Conservation (phyloP, 163 green algal species). For the Prototheca wickerhamii region DNA sequence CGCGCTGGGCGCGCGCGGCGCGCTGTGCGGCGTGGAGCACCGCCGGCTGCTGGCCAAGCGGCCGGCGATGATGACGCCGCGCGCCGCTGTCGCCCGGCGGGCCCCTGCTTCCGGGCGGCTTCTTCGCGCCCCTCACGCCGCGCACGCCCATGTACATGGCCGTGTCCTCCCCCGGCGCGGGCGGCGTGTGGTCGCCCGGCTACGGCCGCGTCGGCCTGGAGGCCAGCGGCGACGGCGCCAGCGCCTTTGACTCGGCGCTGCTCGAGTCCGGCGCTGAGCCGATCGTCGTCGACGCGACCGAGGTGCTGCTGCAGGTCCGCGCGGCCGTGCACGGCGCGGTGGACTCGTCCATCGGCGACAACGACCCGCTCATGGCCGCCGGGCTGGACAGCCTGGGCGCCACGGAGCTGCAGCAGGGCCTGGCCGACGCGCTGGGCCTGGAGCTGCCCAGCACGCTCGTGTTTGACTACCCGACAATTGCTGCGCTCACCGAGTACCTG, state of each 20-base stretch:
- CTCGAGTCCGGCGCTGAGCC: not conserved
- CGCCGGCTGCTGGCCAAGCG: conserved; percentile 17
- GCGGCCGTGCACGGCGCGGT: not conserved
- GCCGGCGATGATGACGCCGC: conserved; percentile 16
- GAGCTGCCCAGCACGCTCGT: conserved; percentile 68
- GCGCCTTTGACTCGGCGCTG: not conserved
- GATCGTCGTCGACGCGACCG: not conserved
- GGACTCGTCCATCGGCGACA: conserved; percentile 1
- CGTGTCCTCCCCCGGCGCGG: not conserved
- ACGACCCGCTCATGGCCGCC: conserved; percentile 64
- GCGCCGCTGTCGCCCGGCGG: no score
- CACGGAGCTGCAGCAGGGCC: conserved; percentile 68
- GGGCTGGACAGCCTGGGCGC: conserved; percentile 73
- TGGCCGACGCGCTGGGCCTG: conserved; percentile 44
- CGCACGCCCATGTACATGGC: conserved; percentile 10
- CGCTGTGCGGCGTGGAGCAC: conserved; percentile 17
- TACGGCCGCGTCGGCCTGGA: not conserved
- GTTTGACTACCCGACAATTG: conserved; percentile 80
- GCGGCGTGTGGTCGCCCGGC: not conserved
- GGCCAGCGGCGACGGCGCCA: not conserved
- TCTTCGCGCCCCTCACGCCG: not conserved
- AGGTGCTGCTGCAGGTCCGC: not conserved
- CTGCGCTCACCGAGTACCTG: conserved; percentile 35
- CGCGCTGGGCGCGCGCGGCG: conserved; percentile 4
- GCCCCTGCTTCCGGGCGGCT: not conserved